Percentiles rank a stretch among this genome's conserved stretches.
Conservation (phyloP, 306 rosid genomes). For the Dalbergia cochinchinensis region DNA sequence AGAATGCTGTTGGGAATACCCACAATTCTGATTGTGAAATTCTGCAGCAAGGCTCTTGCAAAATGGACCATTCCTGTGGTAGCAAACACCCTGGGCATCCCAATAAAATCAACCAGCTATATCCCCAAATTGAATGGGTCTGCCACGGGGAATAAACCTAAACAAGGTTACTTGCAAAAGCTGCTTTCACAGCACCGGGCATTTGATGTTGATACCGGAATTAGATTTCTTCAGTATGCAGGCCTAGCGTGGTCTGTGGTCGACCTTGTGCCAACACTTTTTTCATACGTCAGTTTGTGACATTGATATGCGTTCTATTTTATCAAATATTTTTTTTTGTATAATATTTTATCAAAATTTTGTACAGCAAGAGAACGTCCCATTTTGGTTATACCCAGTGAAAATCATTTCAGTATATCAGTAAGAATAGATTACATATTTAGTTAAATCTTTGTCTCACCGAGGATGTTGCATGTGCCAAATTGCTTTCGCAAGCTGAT, state of each 20-base stretch:
- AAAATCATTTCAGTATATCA: not conserved
- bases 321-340: too few species aligned
- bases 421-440: not conserved
- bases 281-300: conserved; percentile 68
- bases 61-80: conserved; percentile 88
- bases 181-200: conserved; percentile 60
- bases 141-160: conserved; percentile 51
- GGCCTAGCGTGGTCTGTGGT: conserved; percentile 98
- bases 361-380: conserved; percentile 29
- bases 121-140: conserved; percentile 66
- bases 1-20: conserved; percentile 88
- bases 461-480: not conserved
- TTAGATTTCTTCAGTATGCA: conserved; percentile 85
- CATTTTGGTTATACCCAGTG: not conserved
- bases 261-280: conserved; percentile 88
- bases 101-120: conserved; percentile 81
- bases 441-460: not conserved
- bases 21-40: conserved; percentile 81
- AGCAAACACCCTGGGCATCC: conserved; percentile 81
- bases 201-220: conserved; percentile 88
- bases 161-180: conserved; percentile 65
- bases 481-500: not conserved
- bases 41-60: conserved; percentile 91
- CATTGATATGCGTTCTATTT: not conserved
- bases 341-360: conserved; percentile 9